Base-by-base conservation (phyloP, 345 rosid species). In the Euphorbia pulcherrima region DNA sequence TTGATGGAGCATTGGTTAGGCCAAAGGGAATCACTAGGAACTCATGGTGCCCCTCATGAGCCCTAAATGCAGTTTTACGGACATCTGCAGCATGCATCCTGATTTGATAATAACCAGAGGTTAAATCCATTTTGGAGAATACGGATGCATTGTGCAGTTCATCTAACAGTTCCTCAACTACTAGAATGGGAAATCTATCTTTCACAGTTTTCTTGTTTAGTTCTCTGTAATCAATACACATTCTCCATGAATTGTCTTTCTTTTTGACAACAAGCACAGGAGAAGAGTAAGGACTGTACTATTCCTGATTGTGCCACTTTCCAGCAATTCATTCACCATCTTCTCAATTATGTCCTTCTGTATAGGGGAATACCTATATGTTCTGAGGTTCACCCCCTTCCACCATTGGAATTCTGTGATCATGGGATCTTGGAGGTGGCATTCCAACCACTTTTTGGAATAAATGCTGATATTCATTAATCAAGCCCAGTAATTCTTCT, bases 231-330 rank as follows among this genome's bases (percentile, higher is more conserved):
- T 65, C 58, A 1, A 62, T 33, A 21, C 68, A 65, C 44, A 65
- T 48, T 0, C 68, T 0, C 68, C 57, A 65, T 0, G 21, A 6
- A 11, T 18, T 18, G 16, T 64, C 56, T 14, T 64, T 64, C 13
- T 46, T 64, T 18, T 47, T 64, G 1, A 64, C 68, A 6, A 64
- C 4, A 2, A 64, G 37, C 12, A 64, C 55, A 1, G 56, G 69
- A 5, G 46, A n/a, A 6, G 50, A 9, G 12, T n/a, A 62, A 10
- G 65, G 48, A 9, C 65, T 62, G 0, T 0, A 24, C 65, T 62
- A 8, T n/a, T 27, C 24, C n/a, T 9, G 1, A 60, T 60, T 12
- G 33, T 21, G 4, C 64, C 64, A 12, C 9, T 12, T 1, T 12
- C 18, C 0, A n/a, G 21, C 12, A n/a, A 5, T 2, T 62, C 65